Conservation (phyloP, 305 asterid genomes). For the Fraxinus floribunda region DNA sequence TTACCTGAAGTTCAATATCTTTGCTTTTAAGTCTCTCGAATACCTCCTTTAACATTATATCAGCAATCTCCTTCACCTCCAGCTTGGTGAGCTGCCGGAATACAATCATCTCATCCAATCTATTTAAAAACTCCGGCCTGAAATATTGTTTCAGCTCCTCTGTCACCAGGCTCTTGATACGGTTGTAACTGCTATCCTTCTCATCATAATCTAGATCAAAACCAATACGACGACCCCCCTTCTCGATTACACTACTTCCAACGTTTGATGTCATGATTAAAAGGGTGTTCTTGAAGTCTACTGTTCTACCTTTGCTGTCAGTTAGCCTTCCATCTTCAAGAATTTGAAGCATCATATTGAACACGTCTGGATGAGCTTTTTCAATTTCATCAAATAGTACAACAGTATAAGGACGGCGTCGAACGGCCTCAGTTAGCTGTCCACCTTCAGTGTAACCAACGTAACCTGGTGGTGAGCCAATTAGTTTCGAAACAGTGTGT, state of each 20-base stretch:
- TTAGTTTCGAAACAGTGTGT: constrained; percentile 92
- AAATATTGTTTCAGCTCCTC: constrained; percentile 92
- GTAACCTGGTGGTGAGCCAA: constrained; percentile 96
- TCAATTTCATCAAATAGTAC: constrained; percentile 92
- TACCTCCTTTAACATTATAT: constrained; percentile 88
- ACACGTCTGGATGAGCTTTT: constrained; percentile 94
- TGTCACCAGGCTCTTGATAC: constrained; percentile 82
- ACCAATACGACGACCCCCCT: constrained; percentile 90
- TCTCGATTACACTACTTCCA: constrained; percentile 89
- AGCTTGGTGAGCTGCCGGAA: constrained; percentile 90
- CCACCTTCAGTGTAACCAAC: constrained; percentile 99
- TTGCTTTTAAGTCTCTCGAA: constrained; percentile 64
- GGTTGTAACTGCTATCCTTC: constrained; percentile 82
- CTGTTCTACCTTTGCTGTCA: constrained; percentile 95
- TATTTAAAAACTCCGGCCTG: constrained; percentile 92
- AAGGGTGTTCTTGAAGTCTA: constrained; percentile 94
- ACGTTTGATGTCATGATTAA: constrained; percentile 95
- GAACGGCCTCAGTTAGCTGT: constrained; percentile 90
- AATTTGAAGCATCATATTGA: constrained; percentile 98
- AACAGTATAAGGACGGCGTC: constrained; percentile 94
- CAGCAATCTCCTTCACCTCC: constrained; percentile 94
- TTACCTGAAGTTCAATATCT: constrained; percentile 87
- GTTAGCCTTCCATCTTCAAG: constrained; percentile 93
- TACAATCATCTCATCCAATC: constrained; percentile 93
- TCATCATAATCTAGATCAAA: constrained; percentile 77